Evolutionary conservation across 75 land plant genomes (phyloP), one percentile per base, ranked within the genome.

Genomic region (Picea glauca): DNA sequence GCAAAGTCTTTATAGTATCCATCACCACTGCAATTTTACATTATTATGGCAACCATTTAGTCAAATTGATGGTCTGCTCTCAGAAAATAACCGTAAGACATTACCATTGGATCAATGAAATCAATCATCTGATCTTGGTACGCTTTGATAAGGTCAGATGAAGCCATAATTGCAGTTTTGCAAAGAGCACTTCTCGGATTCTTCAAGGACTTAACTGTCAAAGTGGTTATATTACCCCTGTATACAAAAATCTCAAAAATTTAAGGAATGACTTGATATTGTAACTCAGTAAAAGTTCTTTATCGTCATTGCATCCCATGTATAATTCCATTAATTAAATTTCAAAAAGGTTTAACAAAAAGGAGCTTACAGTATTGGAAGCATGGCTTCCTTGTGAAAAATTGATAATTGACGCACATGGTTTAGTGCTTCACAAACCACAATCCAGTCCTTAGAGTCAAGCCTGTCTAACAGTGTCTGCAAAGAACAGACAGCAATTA

Each of bases 161-260:
- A 88, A 20, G 94, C 83, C 99, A 97, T 97, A 64, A 97, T 88
- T 61, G 99, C 93, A 78, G 99, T 97, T 76, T 97, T 97, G 72
- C 95, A 93, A 18, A 97, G 80, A 65, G 98, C 98, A 85, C 99
- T 97, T 81, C 98, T 91, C 32, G 99, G 99, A 85, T 91, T 93
- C 78, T 97, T 97, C 79, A 97, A 62, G 1, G 98, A 86, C 65
- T 97, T 97, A 38, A 91, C 90, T 18, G 91, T 46, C 58, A 91
- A 79, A 12, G 77, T 17, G 5, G 91, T 78, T 59, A 91, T 88
- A 74, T 86, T 80, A 7, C 75, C 93, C 79, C 99, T 97, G 91
- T 57, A 33, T 20, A 63, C 23, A 26, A 78, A 17, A 78, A 58
- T 7, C 54, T 46, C 54, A 6, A 7, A 9, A 50, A 50, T 9